phyloP scores from a whole-genome alignment of 108 stramenopile genomes.

The Skeletonema potamos region DNA sequence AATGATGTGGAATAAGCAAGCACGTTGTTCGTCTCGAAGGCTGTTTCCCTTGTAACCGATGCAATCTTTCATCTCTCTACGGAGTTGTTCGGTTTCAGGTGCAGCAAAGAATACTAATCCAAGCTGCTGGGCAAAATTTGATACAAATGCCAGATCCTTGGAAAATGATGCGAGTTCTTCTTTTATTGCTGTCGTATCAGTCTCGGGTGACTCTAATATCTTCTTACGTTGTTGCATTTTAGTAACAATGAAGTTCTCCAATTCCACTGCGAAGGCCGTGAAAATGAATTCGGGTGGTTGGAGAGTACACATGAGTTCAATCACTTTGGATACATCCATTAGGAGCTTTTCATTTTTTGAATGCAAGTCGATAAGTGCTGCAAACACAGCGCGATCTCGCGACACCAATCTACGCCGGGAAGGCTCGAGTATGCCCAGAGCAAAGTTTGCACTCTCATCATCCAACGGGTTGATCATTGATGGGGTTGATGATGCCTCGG shows the following conservation, averaged over 20 bases:
- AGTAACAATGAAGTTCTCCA: constrained; percentile 60
- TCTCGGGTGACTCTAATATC: constrained; percentile 14
- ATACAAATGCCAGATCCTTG: constrained; percentile 73
- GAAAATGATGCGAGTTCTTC: constrained; percentile 46
- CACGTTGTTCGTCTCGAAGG: constrained; percentile 54
- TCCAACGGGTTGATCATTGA: constrained; percentile 54
- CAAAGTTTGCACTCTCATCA: constrained; percentile 62
- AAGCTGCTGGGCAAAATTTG: constrained; percentile 83
- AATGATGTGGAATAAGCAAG: constrained; percentile 75
- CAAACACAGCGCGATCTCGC: constrained; percentile 79
- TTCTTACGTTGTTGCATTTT: constrained; percentile 24
- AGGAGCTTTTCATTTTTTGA: constrained; percentile 65
- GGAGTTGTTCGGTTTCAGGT: constrained; percentile 63
- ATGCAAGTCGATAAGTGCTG: constrained; percentile 73
- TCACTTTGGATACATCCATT: constrained; percentile 67
- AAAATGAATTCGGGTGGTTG: constrained; percentile 89
- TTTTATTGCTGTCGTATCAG: constrained; percentile 26
- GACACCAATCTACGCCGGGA: constrained; percentile 52
- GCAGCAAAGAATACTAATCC: constrained; percentile 73
- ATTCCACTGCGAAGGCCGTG: constrained; percentile 78
- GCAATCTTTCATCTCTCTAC: constrained; percentile 63
- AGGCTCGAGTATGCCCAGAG: constrained; percentile 65
- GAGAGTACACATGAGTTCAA: constrained; percentile 78
- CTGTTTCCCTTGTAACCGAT: constrained; percentile 51
- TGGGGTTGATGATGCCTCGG: constrained; percentile 12